Evolutionary conservation across 257 asterid genomes (phyloP), one percentile per base, ranked within the genome.

Genomic region (Cynanchum wilfordii): DNA sequence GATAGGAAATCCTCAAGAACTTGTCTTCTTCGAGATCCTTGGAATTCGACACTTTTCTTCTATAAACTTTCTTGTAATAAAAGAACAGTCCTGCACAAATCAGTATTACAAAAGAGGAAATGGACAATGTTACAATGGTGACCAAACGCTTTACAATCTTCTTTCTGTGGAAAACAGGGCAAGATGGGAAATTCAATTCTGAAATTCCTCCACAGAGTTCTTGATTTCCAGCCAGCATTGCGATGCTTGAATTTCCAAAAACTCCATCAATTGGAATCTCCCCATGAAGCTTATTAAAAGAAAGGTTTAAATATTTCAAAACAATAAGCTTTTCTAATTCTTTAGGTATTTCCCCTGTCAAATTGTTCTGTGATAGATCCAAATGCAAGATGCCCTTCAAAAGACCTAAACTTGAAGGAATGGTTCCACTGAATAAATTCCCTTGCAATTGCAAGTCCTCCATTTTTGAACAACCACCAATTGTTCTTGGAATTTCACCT

Each of bases 1-100:
- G 80, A 33, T 80, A 76, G 55, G 78, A 76, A 29, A 79, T 56
- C 36, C 71, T 66, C 33, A 66, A 67, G 30, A 38, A 40, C 19
- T 52, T 19, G 9, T 54, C 64, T 36, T 70, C 45, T 52, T 52
- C 29, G 20, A 29, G 51, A 44, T 44, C n/a, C 30, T 36, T 16
- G 38, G 66, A 16, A 36, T 25, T 50, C 11, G 10, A 42, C 45
- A 42, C 7, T 8, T 42, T 42, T 5, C 1, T 42, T 42, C n/a
- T 3, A 59, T 29, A 1, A 27, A 17, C 4, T 13, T 20, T 59
- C 16, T 10, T 3, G 42, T 27, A 13, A 27, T 2, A 59, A 2
- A 3, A 59, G 10, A 59, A 4, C 0, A 59, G 2, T 1, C 16
- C 7, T 7, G 0, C 6, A 3, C 10, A 59, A 12, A 59, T 27